Conservation (phyloP, 1,284 basidiomycete species). For the Pseudozyma sp. region DNA sequence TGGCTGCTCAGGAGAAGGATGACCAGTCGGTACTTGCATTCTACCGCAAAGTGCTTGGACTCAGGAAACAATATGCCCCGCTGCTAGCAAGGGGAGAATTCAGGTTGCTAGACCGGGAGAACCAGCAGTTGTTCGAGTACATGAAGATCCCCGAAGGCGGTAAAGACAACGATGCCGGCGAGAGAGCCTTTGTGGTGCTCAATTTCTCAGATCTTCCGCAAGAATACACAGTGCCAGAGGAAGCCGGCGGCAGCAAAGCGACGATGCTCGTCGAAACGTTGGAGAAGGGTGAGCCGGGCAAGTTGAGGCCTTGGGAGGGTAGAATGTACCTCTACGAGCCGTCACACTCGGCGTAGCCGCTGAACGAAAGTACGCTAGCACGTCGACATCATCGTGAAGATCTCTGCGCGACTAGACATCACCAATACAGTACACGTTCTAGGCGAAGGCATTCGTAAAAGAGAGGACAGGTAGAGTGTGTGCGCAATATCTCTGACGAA, state of each 20-base stretch:
- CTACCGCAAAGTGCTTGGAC: slow-evolving; percentile 73
- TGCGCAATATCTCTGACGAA: too few species aligned
- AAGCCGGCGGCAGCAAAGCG: slow-evolving; percentile 22
- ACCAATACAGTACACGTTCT: too few species aligned
- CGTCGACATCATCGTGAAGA: too few species aligned
- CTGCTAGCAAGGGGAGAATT: slow-evolving; percentile 75
- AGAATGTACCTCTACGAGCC: slow-evolving; percentile 30
- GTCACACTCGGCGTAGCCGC: neutral
- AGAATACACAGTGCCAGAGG: slow-evolving; percentile 22
- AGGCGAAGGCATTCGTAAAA: too few species aligned
- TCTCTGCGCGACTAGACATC: too few species aligned
- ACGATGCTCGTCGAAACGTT: slow-evolving; percentile 17
- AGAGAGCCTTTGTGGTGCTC: slow-evolving; percentile 33
- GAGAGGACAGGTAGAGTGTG: too few species aligned
- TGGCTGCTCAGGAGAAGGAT: slow-evolving; percentile 72
- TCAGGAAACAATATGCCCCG: slow-evolving; percentile 75
- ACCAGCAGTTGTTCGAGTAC: slow-evolving; percentile 75
- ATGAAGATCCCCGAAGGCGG: slow-evolving; percentile 68
- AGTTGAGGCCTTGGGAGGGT: slow-evolving; percentile 30
- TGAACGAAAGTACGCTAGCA: too few species aligned
- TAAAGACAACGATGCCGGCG: slow-evolving; percentile 64
- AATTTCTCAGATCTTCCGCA: slow-evolving; percentile 34
- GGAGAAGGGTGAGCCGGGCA: slow-evolving; percentile 8
- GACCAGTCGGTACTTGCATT: slow-evolving; percentile 74
- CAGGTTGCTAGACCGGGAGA: slow-evolving; percentile 70